These are phyloP conservation scores for Trichoderma polysporum DNA, from an alignment of 2,329 filamentous ascomycete genomes.

Conservation along the genomic window DNA sequence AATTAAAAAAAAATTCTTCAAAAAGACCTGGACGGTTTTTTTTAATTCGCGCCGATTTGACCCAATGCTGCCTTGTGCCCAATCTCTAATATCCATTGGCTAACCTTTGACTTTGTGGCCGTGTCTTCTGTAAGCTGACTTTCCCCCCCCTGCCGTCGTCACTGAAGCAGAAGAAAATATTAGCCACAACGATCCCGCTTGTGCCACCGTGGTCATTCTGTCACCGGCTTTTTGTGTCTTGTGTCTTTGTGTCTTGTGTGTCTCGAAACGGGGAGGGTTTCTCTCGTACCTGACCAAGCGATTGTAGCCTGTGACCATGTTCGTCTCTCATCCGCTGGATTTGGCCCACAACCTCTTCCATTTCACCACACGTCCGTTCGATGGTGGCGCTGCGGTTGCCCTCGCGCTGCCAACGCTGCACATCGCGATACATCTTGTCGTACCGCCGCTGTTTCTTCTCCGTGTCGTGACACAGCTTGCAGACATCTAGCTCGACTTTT, in stretches of 20 bases:
- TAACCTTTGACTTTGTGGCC: slow-evolving; percentile 20
- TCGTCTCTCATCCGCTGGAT: slow-evolving; percentile 49
- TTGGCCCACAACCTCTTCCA: slow-evolving; percentile 63
- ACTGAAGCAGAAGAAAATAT: slow-evolving; percentile 23
- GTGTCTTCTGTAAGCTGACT: slow-evolving; percentile 24
- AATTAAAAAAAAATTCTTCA: neutral
- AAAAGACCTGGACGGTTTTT: slow-evolving; percentile 12
- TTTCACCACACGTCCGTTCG: slow-evolving; percentile 67
- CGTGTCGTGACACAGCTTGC: slow-evolving; percentile 85
- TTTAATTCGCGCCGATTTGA: slow-evolving; percentile 18
- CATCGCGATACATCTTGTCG: slow-evolving; percentile 70
- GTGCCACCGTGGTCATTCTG: slow-evolving; percentile 3
- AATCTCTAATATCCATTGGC: slow-evolving; percentile 18
- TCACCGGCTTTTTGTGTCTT: neutral
- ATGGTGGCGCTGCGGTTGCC: slow-evolving; percentile 73
- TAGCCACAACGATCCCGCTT: slow-evolving; percentile 23
- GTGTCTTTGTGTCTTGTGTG: neutral
- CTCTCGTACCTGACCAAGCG: slow-evolving; percentile 35
- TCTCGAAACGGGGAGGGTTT: neutral
- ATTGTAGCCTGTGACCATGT: slow-evolving; percentile 37
- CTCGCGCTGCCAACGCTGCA: slow-evolving; percentile 75
- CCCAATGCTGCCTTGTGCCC: slow-evolving; percentile 17
- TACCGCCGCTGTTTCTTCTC: slow-evolving; percentile 78
- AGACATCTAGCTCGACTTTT: slow-evolving; percentile 61
- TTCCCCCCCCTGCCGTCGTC: slow-evolving; percentile 13